A percentile compares a stretch with the other conserved stretches of the same genome.
These are phyloP conservation scores for Xylaria acuta DNA, from an alignment of 495 filamentous ascomycete species.

Conservation along the genomic window DNA sequence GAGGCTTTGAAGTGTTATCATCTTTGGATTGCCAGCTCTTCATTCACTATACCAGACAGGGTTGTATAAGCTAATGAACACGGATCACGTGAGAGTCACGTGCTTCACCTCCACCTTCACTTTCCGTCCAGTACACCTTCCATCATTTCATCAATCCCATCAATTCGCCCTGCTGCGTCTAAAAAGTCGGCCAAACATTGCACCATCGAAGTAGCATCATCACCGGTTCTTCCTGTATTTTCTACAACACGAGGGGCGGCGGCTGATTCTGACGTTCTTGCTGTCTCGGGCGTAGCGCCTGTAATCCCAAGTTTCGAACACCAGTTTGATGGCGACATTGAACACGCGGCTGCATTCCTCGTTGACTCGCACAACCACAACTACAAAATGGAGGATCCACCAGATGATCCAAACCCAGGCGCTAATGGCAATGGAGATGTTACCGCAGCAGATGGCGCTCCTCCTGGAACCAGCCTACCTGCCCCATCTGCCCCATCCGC, in stretches of 20 bases:
- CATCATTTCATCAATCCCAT: neutral
- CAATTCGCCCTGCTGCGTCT: neutral
- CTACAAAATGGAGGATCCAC: slow-evolving; percentile 15
- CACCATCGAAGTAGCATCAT: neutral
- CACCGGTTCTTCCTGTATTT: neutral
- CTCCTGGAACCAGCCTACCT: neutral
- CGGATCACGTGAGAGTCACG: slow-evolving; percentile 25
- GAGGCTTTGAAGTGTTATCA: neutral
- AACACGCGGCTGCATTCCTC: neutral
- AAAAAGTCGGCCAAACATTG: neutral
- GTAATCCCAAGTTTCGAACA: neutral
- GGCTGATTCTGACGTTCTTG: neutral
- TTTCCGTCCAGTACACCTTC: slow-evolving; percentile 1
- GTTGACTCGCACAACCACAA: neutral
- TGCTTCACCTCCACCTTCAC: slow-evolving; percentile 12
- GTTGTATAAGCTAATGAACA: neutral
- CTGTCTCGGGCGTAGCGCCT: neutral
- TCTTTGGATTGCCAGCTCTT: neutral
- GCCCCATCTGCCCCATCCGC: neutral
- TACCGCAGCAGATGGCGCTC: neutral
- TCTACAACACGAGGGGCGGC: neutral
- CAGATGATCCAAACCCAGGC: neutral
- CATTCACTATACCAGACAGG: neutral
- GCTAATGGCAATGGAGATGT: neutral
- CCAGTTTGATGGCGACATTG: neutral